Conservation (phyloP, 768 basidiomycete species). For the Tremella fuciformis region DNA sequence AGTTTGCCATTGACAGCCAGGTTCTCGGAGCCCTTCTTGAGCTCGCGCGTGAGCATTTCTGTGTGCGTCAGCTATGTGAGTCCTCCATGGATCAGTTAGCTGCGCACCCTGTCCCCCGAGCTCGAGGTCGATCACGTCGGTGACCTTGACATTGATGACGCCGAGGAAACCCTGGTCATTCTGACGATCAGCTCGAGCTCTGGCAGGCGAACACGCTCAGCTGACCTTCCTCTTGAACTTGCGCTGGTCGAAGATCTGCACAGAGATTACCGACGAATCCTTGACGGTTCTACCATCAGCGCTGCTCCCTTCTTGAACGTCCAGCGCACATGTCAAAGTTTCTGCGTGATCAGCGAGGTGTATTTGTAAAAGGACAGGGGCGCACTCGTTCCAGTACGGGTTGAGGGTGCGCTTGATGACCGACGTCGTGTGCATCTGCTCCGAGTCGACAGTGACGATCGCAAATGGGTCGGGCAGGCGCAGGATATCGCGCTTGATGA, state of each 20-base stretch:
- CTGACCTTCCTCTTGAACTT: constrained; percentile 84
- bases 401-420: constrained; percentile 77
- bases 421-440: constrained; percentile 93
- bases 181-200: background rate
- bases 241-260: constrained; percentile 98
- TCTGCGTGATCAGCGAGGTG: constrained; percentile 57
- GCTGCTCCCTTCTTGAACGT: background rate
- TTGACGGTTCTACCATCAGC: constrained; percentile 70
- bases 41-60: constrained; percentile 95
- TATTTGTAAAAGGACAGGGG: background rate
- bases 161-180: constrained; percentile 94
- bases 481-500: constrained; percentile 57
- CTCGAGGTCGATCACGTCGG: constrained; percentile 85
- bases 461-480: constrained; percentile 97
- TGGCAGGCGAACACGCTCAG: background rate
- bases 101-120: constrained; percentile 84
- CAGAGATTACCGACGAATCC: constrained; percentile 94
- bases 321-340: constrained; percentile 86
- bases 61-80: constrained; percentile 12
- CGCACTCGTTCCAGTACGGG: constrained; percentile 53
- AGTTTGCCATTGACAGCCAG: constrained; percentile 96
- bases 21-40: constrained; percentile 99
- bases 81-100: constrained; percentile 16
- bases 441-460: constrained; percentile 95
- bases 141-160: constrained; percentile 90